A percentile compares a stretch with the other conserved stretches of the same genome.
These are phyloP conservation scores for Candida broadrunensis DNA, from an alignment of 805 yeast genomes.

Conservation along the genomic window DNA sequence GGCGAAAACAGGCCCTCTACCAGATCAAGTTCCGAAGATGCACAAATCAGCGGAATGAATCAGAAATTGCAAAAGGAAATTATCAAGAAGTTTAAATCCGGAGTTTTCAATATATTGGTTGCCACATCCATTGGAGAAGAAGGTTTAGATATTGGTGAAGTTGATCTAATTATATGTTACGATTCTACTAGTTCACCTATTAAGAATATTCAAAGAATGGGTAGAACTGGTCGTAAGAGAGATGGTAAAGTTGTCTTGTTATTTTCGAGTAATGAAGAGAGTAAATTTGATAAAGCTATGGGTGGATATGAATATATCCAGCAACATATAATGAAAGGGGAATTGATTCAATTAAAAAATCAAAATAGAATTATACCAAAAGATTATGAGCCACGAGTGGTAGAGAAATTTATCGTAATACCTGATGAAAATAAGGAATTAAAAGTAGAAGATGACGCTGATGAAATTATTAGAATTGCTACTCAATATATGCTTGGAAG, in stretches of 20 bases:
- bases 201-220: conserved; percentile 92
- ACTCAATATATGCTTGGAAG: conserved; percentile 56
- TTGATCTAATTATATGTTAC: conserved; percentile 86
- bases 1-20: conserved; percentile 19
- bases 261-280: conserved; percentile 72
- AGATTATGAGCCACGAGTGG: conserved; percentile 52
- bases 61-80: conserved; percentile 84
- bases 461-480: conserved; percentile 66
- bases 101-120: conserved; percentile 74
- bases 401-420: conserved; percentile 54
- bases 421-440: conserved; percentile 67
- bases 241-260: conserved; percentile 79
- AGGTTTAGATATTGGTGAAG: conserved; percentile 98
- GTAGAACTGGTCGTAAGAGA: conserved; percentile 94
- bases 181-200: conserved; percentile 94
- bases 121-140: conserved; percentile 99
- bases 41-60: conserved; percentile 81
- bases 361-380: conserved; percentile 71
- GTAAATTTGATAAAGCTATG: conserved; percentile 81
- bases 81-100: conserved; percentile 69
- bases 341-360: conserved; percentile 38
- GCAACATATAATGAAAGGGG: conserved; percentile 54
- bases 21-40: conserved; percentile 67
- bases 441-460: conserved; percentile 56
- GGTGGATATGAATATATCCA: conserved; percentile 80